Conservation (phyloP, 768 basidiomycete genomes). For the Macrolepiota fuliginosa region DNA sequence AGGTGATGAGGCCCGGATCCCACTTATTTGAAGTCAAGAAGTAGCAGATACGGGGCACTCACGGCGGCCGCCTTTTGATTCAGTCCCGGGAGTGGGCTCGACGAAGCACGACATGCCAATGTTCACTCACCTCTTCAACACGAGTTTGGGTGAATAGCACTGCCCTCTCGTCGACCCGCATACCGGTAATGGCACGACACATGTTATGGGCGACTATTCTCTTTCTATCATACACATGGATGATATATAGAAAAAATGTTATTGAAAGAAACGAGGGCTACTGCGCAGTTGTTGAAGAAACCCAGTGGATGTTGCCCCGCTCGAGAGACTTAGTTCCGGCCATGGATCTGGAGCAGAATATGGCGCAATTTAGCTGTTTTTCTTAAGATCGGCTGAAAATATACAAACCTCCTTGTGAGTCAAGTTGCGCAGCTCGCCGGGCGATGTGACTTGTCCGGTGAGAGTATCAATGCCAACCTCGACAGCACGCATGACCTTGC, state of each 20-base stretch:
- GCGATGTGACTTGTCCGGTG: conserved; percentile 60
- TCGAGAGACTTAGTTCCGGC: background rate
- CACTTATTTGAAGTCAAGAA: background rate
- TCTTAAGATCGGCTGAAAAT: background rate
- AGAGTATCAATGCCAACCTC: conserved; percentile 59
- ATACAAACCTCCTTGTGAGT: conserved; percentile 63
- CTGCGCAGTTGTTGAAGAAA: background rate
- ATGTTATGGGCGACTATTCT: background rate
- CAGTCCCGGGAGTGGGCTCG: too few relatives aligned
- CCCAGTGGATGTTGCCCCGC: background rate
- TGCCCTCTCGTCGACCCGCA: background rate
- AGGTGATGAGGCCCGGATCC: background rate
- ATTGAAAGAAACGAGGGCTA: background rate
- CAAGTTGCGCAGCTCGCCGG: conserved; percentile 79
- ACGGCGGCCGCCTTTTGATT: background rate
- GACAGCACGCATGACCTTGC: conserved; percentile 51
- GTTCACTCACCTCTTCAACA: too few relatives aligned
- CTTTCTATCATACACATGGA: background rate
- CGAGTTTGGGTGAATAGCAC: too few relatives aligned
- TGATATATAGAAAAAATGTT: background rate
- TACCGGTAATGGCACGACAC: background rate
- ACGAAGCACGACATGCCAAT: too few relatives aligned
- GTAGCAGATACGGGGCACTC: background rate
- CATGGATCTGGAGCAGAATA: background rate
- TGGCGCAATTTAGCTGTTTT: background rate